Conservation (phyloP, 2,329 filamentous ascomycete species). For the Fusarium sp. region DNA sequence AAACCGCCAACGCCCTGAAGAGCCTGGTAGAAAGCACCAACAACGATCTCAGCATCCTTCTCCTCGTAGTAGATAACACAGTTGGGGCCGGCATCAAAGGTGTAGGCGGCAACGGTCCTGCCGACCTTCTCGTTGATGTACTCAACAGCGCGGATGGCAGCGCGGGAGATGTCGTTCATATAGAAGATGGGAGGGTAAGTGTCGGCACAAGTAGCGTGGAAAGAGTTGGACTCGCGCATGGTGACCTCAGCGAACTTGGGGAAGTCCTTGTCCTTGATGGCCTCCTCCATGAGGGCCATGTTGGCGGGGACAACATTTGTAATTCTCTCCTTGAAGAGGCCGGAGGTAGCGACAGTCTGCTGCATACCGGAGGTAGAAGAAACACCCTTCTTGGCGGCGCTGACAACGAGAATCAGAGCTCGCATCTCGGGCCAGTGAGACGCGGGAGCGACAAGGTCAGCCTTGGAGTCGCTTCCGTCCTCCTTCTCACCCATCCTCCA, state of each 20-base stretch:
- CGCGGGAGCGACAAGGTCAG: slow-evolving; percentile 88
- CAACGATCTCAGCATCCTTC: slow-evolving; percentile 77
- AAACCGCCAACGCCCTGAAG: slow-evolving; percentile 76
- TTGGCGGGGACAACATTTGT: slow-evolving; percentile 81
- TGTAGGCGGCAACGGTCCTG: slow-evolving; percentile 89
- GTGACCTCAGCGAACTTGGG: slow-evolving; percentile 87
- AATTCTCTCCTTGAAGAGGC: slow-evolving; percentile 84
- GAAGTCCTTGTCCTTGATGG: slow-evolving; percentile 84
- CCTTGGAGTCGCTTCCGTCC: slow-evolving; percentile 88
- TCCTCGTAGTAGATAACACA: slow-evolving; percentile 96
- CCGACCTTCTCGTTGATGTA: slow-evolving; percentile 85
- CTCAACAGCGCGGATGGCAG: slow-evolving; percentile 90
- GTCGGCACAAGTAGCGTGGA: slow-evolving; percentile 95
- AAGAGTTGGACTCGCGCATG: slow-evolving; percentile 97
- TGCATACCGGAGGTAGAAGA: slow-evolving; percentile 96
- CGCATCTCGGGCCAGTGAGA: slow-evolving; percentile 97
- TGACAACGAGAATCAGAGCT: slow-evolving; percentile 90
- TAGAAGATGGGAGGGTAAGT: slow-evolving; percentile 99
- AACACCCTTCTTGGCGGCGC: slow-evolving; percentile 95
- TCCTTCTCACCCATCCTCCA: slow-evolving; percentile 83
- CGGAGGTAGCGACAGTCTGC: slow-evolving; percentile 90
- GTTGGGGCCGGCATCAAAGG: slow-evolving; percentile 97
- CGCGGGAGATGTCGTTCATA: slow-evolving; percentile 92
- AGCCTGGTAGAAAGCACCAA: slow-evolving; percentile 80
- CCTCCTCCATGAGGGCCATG: slow-evolving; percentile 87